Conservation (phyloP, 352 stramenopile species). For the Phytophthora meadii region DNA sequence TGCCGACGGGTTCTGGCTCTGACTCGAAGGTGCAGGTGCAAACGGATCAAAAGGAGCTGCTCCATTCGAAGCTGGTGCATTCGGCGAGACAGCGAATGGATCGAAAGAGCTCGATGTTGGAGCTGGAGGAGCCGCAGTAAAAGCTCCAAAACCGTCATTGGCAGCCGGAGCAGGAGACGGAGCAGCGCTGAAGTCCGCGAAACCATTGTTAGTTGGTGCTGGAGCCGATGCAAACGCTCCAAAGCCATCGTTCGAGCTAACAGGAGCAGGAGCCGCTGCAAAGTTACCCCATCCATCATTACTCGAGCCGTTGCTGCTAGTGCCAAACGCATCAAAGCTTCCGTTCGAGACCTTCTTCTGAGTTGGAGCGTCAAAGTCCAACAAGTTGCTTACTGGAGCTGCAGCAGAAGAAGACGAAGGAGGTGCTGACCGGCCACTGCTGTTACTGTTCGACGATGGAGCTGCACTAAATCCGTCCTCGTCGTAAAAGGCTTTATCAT, state of each 20-base stretch:
- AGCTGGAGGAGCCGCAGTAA: conserved; percentile 33
- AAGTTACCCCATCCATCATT: conserved; percentile 46
- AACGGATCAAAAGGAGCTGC: conserved; percentile 45
- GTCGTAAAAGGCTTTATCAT: conserved; percentile 80
- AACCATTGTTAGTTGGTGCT: conserved; percentile 33
- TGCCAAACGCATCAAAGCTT: conserved; percentile 55
- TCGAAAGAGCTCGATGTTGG: conserved; percentile 41
- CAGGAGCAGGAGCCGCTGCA: conserved; percentile 27
- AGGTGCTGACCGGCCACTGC: background rate
- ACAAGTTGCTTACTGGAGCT: conserved; percentile 46
- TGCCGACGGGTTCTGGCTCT: conserved; percentile 22
- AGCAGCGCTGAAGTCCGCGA: conserved; percentile 49
- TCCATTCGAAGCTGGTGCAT: conserved; percentile 16
- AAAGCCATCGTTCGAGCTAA: conserved; percentile 46
- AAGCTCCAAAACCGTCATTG: conserved; percentile 41
- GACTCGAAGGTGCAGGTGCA: conserved; percentile 19
- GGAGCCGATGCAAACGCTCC: conserved; percentile 43
- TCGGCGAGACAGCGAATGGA: conserved; percentile 34
- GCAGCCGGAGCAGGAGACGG: conserved; percentile 22
- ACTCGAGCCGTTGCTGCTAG: conserved; percentile 9
- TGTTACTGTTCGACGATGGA: conserved; percentile 11
- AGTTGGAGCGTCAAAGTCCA: conserved; percentile 61
- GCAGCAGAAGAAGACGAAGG: background rate
- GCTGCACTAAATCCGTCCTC: conserved; percentile 36
- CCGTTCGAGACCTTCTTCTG: conserved; percentile 25